These are phyloP conservation scores for Poa annua DNA, from an alignment of 176 grass and related monocot species.

Conservation along the genomic window DNA sequence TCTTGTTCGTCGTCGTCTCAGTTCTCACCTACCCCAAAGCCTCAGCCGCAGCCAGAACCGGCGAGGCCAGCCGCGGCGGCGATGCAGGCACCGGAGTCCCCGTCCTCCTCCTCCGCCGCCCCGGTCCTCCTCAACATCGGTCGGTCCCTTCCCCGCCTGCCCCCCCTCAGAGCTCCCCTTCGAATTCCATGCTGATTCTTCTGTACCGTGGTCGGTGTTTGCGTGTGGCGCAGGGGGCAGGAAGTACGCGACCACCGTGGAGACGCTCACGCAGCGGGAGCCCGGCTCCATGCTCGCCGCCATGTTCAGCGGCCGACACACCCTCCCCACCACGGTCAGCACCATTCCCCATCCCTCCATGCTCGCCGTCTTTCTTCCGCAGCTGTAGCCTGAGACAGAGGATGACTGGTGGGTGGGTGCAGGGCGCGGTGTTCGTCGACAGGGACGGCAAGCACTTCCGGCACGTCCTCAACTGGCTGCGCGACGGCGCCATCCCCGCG, in stretches of 20 bases:
- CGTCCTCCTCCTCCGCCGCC: slow-evolving; percentile 50
- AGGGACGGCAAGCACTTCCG: slow-evolving; percentile 92
- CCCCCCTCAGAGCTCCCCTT: too few relatives aligned
- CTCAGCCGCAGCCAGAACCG: background rate
- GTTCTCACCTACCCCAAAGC: too few relatives aligned
- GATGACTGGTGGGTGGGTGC: slow-evolving; percentile 37
- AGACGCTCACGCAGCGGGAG: slow-evolving; percentile 90
- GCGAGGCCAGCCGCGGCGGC: background rate
- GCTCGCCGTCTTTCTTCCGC: too few relatives aligned
- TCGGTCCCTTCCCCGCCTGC: slow-evolving; percentile 22
- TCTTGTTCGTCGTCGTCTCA: too few relatives aligned
- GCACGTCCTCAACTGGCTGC: slow-evolving; percentile 90
- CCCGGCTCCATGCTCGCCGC: slow-evolving; percentile 87
- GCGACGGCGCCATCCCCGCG: slow-evolving; percentile 64
- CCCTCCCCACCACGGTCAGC: slow-evolving; percentile 53
- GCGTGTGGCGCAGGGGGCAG: slow-evolving; percentile 64
- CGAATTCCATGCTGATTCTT: background rate
- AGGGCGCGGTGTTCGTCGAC: slow-evolving; percentile 91
- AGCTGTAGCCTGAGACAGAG: background rate
- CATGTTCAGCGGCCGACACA: slow-evolving; percentile 95
- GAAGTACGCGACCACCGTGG: slow-evolving; percentile 77
- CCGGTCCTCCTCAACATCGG: slow-evolving; percentile 74
- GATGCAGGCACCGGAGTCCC: slow-evolving; percentile 31
- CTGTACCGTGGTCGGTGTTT: background rate
- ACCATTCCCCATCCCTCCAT: too few relatives aligned